Percentiles rank a stretch among this genome's conserved stretches.
Conservation (phyloP, 495 filamentous ascomycete species). For the Penicillium odoratum region DNA sequence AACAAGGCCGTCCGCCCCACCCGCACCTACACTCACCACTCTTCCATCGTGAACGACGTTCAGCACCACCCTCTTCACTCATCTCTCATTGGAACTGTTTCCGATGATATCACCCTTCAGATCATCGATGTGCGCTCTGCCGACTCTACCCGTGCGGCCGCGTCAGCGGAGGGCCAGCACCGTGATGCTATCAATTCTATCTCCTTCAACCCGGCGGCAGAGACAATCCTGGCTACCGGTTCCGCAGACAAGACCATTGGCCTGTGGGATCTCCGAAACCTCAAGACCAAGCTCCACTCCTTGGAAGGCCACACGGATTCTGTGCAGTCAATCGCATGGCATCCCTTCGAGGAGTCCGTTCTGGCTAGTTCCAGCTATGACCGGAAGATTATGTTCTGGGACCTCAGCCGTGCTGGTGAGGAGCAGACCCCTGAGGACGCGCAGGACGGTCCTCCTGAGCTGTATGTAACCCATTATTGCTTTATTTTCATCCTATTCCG, state of each 20-base stretch:
- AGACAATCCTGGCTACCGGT: conserved; percentile 85
- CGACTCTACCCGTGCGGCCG: conserved; percentile 61
- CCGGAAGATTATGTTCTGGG: conserved; percentile 94
- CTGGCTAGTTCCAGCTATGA: conserved; percentile 91
- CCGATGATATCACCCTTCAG: conserved; percentile 91
- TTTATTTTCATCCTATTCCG: conserved; percentile 1
- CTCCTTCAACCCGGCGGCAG: conserved; percentile 85
- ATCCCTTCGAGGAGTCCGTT: conserved; percentile 83
- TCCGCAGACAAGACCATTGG: conserved; percentile 94
- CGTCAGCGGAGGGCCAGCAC: conserved; percentile 68
- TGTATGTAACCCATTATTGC: conserved; percentile 57
- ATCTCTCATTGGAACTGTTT: conserved; percentile 85
- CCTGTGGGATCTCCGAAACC: conserved; percentile 90
- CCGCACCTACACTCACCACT: conserved; percentile 82
- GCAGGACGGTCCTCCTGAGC: conserved; percentile 95
- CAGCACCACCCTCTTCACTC: conserved; percentile 85
- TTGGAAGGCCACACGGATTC: conserved; percentile 82
- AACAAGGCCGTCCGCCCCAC: conserved; percentile 69
- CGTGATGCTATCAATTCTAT: conserved; percentile 91
- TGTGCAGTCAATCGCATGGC: conserved; percentile 91
- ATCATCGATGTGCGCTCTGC: conserved; percentile 78
- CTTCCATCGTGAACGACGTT: conserved; percentile 92
- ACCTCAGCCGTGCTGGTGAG: conserved; percentile 83
- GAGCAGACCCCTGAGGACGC: conserved; percentile 93
- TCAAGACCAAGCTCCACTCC: conserved; percentile 80